A percentile compares a stretch with the other conserved stretches of the same genome.
Evolutionary conservation across 352 stramenopile genomes (phyloP).

Genomic region (Phytophthora pluvialis): DNA sequence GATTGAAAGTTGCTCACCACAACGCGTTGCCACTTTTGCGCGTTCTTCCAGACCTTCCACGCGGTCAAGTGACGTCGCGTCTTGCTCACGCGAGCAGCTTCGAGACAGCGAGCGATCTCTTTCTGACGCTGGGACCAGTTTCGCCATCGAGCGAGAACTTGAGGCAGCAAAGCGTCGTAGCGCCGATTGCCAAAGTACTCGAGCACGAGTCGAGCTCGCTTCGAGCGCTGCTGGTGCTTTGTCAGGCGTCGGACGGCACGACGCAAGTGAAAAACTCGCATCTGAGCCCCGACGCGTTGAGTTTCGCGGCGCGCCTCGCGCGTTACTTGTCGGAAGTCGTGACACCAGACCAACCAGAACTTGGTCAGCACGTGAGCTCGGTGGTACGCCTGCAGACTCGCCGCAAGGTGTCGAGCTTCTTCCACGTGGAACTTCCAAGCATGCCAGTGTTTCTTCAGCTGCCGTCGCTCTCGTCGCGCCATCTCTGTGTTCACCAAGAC

Average conservation of each 20-base stretch:
- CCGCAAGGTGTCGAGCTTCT: constrained; percentile 48
- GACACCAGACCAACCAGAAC: constrained; percentile 64
- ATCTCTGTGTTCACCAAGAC: constrained; percentile 66
- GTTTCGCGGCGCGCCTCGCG: constrained; percentile 2
- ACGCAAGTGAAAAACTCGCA: constrained; percentile 24
- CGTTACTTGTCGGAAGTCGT: constrained; percentile 44
- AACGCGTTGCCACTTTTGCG: constrained; percentile 23
- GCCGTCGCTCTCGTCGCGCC: constrained; percentile 45
- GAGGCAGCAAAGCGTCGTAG: constrained; percentile 33
- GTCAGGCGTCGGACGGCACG: constrained; percentile 19
- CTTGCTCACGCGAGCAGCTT: constrained; percentile 7
- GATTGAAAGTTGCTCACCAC: constrained; percentile 17
- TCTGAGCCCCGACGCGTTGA: not conserved
- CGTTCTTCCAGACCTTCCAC: constrained; percentile 24
- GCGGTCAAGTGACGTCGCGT: constrained; percentile 7
- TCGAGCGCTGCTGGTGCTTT: constrained; percentile 17
- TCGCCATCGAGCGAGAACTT: constrained; percentile 30
- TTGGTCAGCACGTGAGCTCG: constrained; percentile 63
- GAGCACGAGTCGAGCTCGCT: constrained; percentile 43
- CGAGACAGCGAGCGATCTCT: not conserved
- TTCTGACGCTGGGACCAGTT: constrained; percentile 20
- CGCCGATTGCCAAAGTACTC: constrained; percentile 47
- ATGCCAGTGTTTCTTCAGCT: constrained; percentile 50
- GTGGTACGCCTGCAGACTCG: constrained; percentile 54
- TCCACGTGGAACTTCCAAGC: constrained; percentile 50